Conservation (phyloP, 2,329 filamentous ascomycete species). For the Botrytis aclada region DNA sequence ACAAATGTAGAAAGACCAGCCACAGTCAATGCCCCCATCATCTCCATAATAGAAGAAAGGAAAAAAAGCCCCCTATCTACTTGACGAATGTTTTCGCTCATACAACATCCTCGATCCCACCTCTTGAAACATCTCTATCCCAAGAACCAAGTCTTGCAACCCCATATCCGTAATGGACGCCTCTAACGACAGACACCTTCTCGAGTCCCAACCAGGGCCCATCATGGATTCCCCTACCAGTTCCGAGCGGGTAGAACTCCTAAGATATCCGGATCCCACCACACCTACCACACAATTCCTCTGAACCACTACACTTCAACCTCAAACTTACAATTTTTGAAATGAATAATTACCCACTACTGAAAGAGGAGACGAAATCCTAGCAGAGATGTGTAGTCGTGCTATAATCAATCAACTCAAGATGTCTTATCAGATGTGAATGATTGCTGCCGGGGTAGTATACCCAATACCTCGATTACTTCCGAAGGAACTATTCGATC, state of each 20-base stretch:
- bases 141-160: background rate
- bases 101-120: background rate
- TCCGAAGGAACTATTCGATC: conserved; percentile 21
- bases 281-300: background rate
- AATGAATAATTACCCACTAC: background rate
- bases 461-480: conserved; percentile 11
- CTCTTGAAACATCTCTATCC: no score
- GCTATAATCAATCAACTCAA: background rate
- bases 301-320: background rate
- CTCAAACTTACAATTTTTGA: background rate
- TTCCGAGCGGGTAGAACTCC: background rate
- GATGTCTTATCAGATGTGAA: background rate
- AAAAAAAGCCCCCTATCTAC: background rate
- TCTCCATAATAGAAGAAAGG: background rate
- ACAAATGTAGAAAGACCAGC: background rate
- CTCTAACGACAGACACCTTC: background rate
- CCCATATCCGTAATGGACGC: background rate
- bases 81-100: background rate
- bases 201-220: background rate
- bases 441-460: conserved; percentile 23
- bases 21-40: background rate
- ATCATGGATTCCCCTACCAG: background rate
- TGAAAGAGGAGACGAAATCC: background rate
- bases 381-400: background rate
- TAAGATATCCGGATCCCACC: background rate